These are phyloP conservation scores for Phytophthora aleatoria DNA, from an alignment of 352 stramenopile genomes.

Conservation along the genomic window DNA sequence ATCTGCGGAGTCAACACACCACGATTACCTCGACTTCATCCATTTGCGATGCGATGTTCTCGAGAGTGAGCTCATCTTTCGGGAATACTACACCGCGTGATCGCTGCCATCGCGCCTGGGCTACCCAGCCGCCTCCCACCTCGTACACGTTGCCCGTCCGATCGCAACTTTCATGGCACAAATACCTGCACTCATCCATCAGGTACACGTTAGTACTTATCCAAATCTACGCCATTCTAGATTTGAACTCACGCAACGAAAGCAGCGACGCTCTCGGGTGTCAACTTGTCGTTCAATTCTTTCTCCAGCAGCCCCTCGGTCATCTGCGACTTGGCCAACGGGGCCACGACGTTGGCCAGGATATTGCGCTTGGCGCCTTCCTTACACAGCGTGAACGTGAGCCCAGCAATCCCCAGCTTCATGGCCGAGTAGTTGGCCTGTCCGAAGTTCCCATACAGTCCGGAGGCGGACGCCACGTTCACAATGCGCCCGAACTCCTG, in stretches of 20 bases:
- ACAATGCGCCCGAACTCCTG: constrained; percentile 88
- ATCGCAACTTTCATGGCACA: constrained; percentile 82
- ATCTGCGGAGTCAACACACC: not conserved
- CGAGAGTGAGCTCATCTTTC: constrained; percentile 49
- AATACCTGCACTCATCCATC: constrained; percentile 43
- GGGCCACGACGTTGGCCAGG: constrained; percentile 81
- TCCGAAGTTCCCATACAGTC: constrained; percentile 90
- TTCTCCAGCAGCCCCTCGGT: constrained; percentile 77
- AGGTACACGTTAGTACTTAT: not conserved
- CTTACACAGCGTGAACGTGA: constrained; percentile 91
- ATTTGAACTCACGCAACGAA: constrained; percentile 61
- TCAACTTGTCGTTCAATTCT: constrained; percentile 66
- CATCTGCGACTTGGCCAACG: constrained; percentile 86
- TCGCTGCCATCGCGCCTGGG: constrained; percentile 79
- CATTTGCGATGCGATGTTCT: constrained; percentile 54
- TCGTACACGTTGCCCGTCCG: constrained; percentile 82
- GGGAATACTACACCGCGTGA: constrained; percentile 62
- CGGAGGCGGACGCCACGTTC: constrained; percentile 81
- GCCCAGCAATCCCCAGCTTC: constrained; percentile 93
- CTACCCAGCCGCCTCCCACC: constrained; percentile 81
- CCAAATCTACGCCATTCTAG: not conserved
- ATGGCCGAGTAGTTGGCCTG: constrained; percentile 89
- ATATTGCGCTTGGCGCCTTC: constrained; percentile 83
- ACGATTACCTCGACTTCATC: constrained; percentile 59
- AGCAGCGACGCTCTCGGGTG: constrained; percentile 77